These are phyloP conservation scores for Erythrophleum fordii DNA, from an alignment of 306 rosid species.

Conservation along the genomic window DNA sequence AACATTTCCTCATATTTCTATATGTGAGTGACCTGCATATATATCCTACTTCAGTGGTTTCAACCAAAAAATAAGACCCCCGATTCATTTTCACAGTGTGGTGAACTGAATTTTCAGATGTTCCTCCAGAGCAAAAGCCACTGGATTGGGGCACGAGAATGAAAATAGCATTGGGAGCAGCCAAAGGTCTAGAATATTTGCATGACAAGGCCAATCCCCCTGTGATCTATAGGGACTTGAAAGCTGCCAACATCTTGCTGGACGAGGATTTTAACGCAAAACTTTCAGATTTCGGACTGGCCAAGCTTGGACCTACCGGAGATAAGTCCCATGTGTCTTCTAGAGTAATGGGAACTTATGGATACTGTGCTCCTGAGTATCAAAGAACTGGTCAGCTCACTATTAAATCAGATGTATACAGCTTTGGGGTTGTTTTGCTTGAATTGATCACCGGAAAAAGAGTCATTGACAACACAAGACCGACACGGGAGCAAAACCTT, in stretches of 20 bases:
- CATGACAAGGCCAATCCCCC: conserved; percentile 84
- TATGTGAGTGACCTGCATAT: no score
- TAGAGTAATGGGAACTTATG: conserved; percentile 97
- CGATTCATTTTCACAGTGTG: not conserved
- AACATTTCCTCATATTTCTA: no score
- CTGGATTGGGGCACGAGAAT: conserved; percentile 84
- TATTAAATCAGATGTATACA: conserved; percentile 80
- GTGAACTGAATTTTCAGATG: conserved; percentile 49
- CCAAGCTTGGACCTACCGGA: conserved; percentile 84
- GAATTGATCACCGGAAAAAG: conserved; percentile 90
- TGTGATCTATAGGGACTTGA: conserved; percentile 89
- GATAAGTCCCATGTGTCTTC: conserved; percentile 81
- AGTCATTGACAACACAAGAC: conserved; percentile 74
- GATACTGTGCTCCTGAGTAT: conserved; percentile 96
- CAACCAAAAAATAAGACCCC: not conserved
- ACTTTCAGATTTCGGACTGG: conserved; percentile 92
- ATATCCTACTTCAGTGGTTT: no score
- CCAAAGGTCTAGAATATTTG: conserved; percentile 83
- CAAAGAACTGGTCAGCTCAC: conserved; percentile 82
- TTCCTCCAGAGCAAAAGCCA: conserved; percentile 41
- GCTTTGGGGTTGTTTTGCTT: conserved; percentile 86
- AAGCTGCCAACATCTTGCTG: conserved; percentile 78
- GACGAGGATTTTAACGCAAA: conserved; percentile 76
- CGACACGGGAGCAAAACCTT: conserved; percentile 70
- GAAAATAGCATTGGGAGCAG: conserved; percentile 86